phyloP scores from a whole-genome alignment of 2,329 filamentous ascomycete genomes.

The Aspergillus brunneoviolaceus region DNA sequence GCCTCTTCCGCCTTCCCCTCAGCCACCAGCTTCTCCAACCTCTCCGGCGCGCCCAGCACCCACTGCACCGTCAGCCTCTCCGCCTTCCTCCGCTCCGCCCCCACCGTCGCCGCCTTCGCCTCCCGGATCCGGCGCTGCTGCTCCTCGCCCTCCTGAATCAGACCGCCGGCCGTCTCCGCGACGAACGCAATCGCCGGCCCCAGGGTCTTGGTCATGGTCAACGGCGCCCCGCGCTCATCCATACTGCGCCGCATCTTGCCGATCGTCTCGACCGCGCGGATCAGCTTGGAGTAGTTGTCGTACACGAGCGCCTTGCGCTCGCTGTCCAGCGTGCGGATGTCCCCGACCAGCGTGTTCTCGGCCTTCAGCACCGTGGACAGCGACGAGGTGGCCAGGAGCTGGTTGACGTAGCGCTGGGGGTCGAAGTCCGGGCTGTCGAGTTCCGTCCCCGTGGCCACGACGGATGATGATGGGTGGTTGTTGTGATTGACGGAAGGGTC shows the following conservation, averaged over 20 bases:
- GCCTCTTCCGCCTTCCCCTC: conserved; percentile 43
- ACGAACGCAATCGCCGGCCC: conserved; percentile 45
- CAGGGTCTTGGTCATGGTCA: conserved; percentile 48
- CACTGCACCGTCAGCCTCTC: conserved; percentile 48
- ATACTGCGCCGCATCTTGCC: conserved; percentile 60
- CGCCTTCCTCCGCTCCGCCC: conserved; percentile 20
- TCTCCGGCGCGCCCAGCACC: conserved; percentile 44
- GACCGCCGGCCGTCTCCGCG: conserved; percentile 42
- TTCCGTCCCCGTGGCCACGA: conserved; percentile 49
- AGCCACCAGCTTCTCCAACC: conserved; percentile 38
- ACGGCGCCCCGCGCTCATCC: conserved; percentile 46
- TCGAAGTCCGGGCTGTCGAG: conserved; percentile 74
- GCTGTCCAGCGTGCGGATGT: conserved; percentile 86
- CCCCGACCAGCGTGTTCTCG: conserved; percentile 52
- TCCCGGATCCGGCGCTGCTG: conserved; percentile 30
- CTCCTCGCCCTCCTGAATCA: conserved; percentile 44
- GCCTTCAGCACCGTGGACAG: conserved; percentile 46
- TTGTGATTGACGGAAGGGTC: conserved; percentile 21
- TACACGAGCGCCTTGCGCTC: conserved; percentile 97
- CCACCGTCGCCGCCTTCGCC: conserved; percentile 20
- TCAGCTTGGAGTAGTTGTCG: conserved; percentile 96
- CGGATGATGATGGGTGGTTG: conserved; percentile 20
- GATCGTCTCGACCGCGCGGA: conserved; percentile 95
- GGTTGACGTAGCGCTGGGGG: conserved; percentile 57
- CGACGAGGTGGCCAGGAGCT: conserved; percentile 42